phyloP scores from a whole-genome alignment of 1,139 yeast genomes.

The Pichia sp. region DNA sequence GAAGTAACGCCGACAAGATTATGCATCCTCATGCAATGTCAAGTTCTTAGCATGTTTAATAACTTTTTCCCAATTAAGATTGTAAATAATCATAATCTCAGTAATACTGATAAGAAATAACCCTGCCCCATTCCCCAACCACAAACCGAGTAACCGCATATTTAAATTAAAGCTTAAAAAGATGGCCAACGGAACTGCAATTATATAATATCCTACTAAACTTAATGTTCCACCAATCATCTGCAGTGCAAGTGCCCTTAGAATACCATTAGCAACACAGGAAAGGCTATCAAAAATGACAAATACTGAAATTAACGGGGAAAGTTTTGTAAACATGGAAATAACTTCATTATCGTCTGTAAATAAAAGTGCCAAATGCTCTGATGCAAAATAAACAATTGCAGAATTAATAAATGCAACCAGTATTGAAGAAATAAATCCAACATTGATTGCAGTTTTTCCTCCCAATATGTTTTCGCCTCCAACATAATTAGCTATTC shows the following conservation, averaged over 20 bases:
- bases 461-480: constrained; percentile 64
- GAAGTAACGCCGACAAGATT: too few relatives aligned
- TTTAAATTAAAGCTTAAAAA: constrained; percentile 51
- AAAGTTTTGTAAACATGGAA: constrained; percentile 39
- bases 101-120: constrained; percentile 60
- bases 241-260: constrained; percentile 85
- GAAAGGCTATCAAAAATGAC: constrained; percentile 79
- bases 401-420: constrained; percentile 55
- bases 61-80: constrained; percentile 51
- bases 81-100: constrained; percentile 46
- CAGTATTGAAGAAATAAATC: constrained; percentile 50
- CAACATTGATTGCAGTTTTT: constrained; percentile 57
- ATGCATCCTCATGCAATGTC: constrained; percentile 3
- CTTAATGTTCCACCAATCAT: constrained; percentile 77
- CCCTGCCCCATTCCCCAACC: constrained; percentile 86
- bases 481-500: constrained; percentile 86
- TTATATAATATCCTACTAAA: constrained; percentile 62
- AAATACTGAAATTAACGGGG: constrained; percentile 68
- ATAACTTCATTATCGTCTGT: constrained; percentile 66
- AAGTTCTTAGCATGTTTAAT: constrained; percentile 25
- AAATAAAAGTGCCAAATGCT: constrained; percentile 57
- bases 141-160: constrained; percentile 60
- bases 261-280: constrained; percentile 75
- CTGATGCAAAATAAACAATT: constrained; percentile 45
- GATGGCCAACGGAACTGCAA: constrained; percentile 69